A percentile compares a stretch with the other conserved stretches of the same genome.
Conservation (phyloP, 2,329 filamentous ascomycete species). For the Aspergillus hortae region DNA sequence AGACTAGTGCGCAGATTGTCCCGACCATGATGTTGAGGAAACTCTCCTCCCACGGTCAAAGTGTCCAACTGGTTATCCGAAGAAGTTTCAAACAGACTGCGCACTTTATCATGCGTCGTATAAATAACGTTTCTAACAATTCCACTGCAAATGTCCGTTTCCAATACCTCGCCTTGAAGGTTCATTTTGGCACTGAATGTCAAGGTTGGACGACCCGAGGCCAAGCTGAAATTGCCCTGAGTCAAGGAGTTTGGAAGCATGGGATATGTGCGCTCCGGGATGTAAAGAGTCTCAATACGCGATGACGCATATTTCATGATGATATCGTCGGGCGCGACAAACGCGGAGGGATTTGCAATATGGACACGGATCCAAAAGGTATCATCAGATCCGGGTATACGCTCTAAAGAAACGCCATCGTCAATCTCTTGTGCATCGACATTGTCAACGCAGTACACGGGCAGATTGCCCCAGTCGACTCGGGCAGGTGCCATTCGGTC, state of each 20-base stretch:
- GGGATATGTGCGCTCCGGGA: constrained; percentile 52
- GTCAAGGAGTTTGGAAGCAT: constrained; percentile 54
- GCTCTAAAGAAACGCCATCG: constrained; percentile 59
- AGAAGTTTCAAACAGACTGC: constrained; percentile 34
- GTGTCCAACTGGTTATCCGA: constrained; percentile 13
- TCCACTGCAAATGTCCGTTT: constrained; percentile 53
- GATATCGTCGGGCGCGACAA: constrained; percentile 50
- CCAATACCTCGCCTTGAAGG: constrained; percentile 49
- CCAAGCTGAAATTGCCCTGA: constrained; percentile 53
- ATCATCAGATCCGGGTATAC: constrained; percentile 39
- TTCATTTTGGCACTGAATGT: constrained; percentile 60
- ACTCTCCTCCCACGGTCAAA: constrained; percentile 30
- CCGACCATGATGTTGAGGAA: constrained; percentile 15
- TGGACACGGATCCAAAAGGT: constrained; percentile 60
- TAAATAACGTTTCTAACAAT: constrained; percentile 53
- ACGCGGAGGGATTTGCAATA: constrained; percentile 63
- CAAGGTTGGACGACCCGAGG: constrained; percentile 51
- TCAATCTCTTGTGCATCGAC: constrained; percentile 57
- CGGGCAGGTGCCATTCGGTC: constrained; percentile 57
- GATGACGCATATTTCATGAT: constrained; percentile 54
- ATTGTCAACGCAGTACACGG: constrained; percentile 59
- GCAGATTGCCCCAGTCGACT: constrained; percentile 55
- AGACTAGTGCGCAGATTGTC: constrained; percentile 25
- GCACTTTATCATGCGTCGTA: constrained; percentile 46
- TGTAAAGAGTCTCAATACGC: constrained; percentile 52